Evolutionary conservation across 2,329 filamentous ascomycete species (phyloP).

Genomic region (Diaporthe capsici): DNA sequence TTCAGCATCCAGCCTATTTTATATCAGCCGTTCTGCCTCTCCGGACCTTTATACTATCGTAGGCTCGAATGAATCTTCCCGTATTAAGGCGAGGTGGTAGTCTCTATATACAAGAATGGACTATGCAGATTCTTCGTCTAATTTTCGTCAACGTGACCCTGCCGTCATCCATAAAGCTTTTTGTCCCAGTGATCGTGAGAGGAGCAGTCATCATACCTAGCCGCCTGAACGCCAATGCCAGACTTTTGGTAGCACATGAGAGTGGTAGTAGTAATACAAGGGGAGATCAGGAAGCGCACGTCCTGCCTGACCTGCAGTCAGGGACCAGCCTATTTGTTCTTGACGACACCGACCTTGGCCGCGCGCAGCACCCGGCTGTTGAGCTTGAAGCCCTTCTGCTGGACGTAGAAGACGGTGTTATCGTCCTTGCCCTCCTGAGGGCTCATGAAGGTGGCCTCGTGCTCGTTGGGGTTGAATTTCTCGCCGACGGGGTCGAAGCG

Average conservation of each 20-base stretch:
- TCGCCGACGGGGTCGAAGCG: constrained; percentile 86
- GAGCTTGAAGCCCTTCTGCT: constrained; percentile 95
- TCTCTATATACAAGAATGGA: constrained; percentile 41
- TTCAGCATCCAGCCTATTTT: background rate
- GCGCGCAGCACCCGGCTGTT: constrained; percentile 92
- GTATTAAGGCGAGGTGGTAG: constrained; percentile 28
- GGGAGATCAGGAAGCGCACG: constrained; percentile 3
- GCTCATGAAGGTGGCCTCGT: constrained; percentile 96
- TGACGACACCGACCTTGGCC: constrained; percentile 96
- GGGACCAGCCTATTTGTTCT: constrained; percentile 70
- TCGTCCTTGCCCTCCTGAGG: constrained; percentile 90
- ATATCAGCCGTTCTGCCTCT: constrained; percentile 2
- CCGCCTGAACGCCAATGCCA: constrained; percentile 43
- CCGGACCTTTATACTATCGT: background rate
- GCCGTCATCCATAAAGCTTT: constrained; percentile 38
- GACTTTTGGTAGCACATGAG: constrained; percentile 29
- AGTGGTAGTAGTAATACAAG: constrained; percentile 39
- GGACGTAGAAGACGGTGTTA: constrained; percentile 89
- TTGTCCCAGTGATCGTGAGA: constrained; percentile 36
- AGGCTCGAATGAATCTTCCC: constrained; percentile 1
- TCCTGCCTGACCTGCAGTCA: background rate
- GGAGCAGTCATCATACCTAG: constrained; percentile 39
- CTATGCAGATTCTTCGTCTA: constrained; percentile 31
- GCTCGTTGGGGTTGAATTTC: constrained; percentile 96
- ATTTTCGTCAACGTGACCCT: constrained; percentile 36